Evolutionary conservation across 768 basidiomycete genomes (phyloP).

Genomic region (Boletus subparvulus): DNA sequence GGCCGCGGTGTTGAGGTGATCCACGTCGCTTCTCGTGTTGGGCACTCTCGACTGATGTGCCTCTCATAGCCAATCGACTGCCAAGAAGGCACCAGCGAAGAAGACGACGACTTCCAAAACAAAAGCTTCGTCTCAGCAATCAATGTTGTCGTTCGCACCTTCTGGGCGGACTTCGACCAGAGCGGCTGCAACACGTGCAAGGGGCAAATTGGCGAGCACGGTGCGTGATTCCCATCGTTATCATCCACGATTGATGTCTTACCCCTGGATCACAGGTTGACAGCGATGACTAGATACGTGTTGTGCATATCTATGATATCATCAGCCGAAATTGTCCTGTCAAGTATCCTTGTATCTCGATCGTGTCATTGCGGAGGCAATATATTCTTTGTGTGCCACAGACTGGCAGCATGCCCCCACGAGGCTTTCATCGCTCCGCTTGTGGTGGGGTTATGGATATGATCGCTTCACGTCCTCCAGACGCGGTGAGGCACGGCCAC

Average conservation of each 20-base stretch:
- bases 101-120: conserved; percentile 38
- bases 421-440: background rate
- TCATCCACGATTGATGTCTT: background rate
- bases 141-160: conserved; percentile 64
- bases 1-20: conserved; percentile 64
- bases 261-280: conserved; percentile 17
- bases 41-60: conserved; percentile 23
- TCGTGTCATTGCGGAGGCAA: background rate
- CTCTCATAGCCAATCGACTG: conserved; percentile 32
- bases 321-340: background rate
- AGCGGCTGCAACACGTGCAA: conserved; percentile 69
- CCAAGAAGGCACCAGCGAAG: conserved; percentile 57
- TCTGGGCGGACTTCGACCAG: conserved; percentile 55
- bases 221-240: conserved; percentile 29
- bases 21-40: conserved; percentile 20
- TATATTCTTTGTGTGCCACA: background rate
- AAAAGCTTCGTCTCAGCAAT: conserved; percentile 34
- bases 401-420: background rate
- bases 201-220: conserved; percentile 53
- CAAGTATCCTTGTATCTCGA: background rate
- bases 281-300: conserved; percentile 26
- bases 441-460: background rate
- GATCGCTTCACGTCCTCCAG: background rate
- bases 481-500: background rate
- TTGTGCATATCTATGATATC: background rate